These are phyloP conservation scores for Santalum album DNA, from an alignment of 164 flowering plant species.

Conservation along the genomic window DNA sequence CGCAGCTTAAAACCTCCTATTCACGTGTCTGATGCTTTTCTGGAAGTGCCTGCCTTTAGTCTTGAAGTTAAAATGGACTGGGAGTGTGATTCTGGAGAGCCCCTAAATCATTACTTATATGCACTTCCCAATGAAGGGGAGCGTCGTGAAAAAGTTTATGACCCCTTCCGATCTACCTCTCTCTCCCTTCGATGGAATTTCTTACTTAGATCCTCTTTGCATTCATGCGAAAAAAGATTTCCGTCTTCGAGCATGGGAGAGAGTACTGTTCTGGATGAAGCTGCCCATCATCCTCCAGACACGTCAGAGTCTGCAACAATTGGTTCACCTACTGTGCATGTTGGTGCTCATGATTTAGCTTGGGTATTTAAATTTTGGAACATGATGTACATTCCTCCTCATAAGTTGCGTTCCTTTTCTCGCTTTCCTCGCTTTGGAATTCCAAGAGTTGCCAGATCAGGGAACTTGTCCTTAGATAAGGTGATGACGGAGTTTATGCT, in stretches of 20 bases:
- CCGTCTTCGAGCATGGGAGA: conserved; percentile 26
- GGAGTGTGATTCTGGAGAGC: conserved; percentile 93
- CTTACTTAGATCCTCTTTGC: conserved; percentile 52
- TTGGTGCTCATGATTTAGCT: conserved; percentile 97
- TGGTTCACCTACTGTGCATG: conserved; percentile 46
- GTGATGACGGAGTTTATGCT: conserved; percentile 97
- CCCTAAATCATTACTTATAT: conserved; percentile 78
- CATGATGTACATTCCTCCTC: conserved; percentile 77
- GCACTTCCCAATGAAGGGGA: conserved; percentile 81
- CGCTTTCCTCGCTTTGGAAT: conserved; percentile 96
- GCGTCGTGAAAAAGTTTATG: conserved; percentile 70
- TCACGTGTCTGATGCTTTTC: conserved; percentile 44
- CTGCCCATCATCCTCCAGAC: conserved; percentile 22
- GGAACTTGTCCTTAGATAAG: conserved; percentile 85
- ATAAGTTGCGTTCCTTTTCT: conserved; percentile 83
- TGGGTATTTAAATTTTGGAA: conserved; percentile 85
- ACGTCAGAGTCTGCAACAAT: conserved; percentile 21
- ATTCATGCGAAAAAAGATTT: conserved; percentile 28
- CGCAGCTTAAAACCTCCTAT: conserved; percentile 47
- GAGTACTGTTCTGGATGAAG: conserved; percentile 20
- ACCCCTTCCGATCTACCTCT: conserved; percentile 90
- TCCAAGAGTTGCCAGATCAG: conserved; percentile 81
- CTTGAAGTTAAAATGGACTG: conserved; percentile 92
- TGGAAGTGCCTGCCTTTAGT: conserved; percentile 64
- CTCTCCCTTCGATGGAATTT: conserved; percentile 89